Base-by-base conservation (phyloP, 2,329 filamentous ascomycete species). In the Sphaceloma murrayae region DNA sequence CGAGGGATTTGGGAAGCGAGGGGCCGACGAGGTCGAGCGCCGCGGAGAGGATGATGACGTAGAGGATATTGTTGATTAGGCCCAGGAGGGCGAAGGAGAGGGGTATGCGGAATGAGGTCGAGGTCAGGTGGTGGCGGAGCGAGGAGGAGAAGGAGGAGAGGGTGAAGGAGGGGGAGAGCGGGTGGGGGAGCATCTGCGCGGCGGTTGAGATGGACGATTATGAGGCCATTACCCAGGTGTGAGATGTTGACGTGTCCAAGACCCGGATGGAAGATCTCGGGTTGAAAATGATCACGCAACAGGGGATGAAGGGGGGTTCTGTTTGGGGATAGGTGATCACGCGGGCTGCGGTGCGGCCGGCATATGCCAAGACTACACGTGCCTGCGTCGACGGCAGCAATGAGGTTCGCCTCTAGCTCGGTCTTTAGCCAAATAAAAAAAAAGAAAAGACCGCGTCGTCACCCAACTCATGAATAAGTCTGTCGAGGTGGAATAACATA, bases 1-100 rank as follows among this genome's bases (percentile, higher is more conserved):
- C 89, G 46, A 93, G 75, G 54, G 85, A 86, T 63, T 96, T 96
- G 39, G 91, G 91, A 1, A 95, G 73, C 51, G 70, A 62, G 22
- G 85, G 81, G 26, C 89, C 89, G 54, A 96, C 91, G 49, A 98
- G 83, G 58, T 98, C 91, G 56, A 95, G 83, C 3, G 91, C 91
- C 26, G 91, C 85, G 21, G 87, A 93, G 56, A 98, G 82, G 59
- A 96, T 91, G 62, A 96, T 85, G 46, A 96, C 89, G 65, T 95
- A 96, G 66, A 95, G 82, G 54, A 96, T 85, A 67, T 96, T 96
- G 66, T 98, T 96, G 61, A 96, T 91, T 13, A 91, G 68, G 43
- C 85, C 85, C 9, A 45, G 42, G 13, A 45, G 11, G 19, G 27
- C 21, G 32, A 45, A 45, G 32, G 42, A 45, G 30, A 34, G 10